Evolutionary conservation across 139 green algal genomes (phyloP).

Genomic region (Chlamydomonas schloesseri): DNA sequence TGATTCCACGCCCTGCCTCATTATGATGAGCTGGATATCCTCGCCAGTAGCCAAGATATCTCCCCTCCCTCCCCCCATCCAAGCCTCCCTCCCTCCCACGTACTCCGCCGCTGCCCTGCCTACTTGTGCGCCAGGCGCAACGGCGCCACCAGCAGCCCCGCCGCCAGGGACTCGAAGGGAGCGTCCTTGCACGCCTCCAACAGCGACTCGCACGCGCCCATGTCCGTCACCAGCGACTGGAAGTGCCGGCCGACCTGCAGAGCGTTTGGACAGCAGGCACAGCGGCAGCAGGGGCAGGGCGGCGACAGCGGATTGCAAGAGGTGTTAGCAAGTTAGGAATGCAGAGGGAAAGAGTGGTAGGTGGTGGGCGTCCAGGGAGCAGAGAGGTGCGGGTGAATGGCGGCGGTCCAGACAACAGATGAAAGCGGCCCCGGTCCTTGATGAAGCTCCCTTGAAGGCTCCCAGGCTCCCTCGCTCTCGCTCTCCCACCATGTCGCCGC

Average conservation of each 20-base stretch:
- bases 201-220: neutral
- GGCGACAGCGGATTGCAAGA: too few species aligned
- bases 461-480: neutral
- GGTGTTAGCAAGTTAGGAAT: too few species aligned
- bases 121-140: slow-evolving; percentile 5
- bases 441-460: neutral
- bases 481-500: neutral
- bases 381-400: neutral
- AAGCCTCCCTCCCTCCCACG: too few species aligned
- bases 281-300: too few species aligned
- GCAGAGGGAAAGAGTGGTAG: too few species aligned
- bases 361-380: too few species aligned
- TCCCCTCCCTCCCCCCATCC: too few species aligned
- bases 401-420: too few species aligned
- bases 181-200: neutral
- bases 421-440: neutral
- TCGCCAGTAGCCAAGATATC: too few species aligned
- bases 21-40: too few species aligned
- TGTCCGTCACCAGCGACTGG: neutral
- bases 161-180: neutral
- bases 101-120: too few species aligned
- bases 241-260: neutral
- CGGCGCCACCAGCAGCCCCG: neutral
- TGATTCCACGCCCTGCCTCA: too few species aligned
- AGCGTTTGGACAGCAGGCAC: neutral